These are phyloP conservation scores for Cladosporium sp. DNA, from an alignment of 2,329 filamentous ascomycete species.

Conservation along the genomic window DNA sequence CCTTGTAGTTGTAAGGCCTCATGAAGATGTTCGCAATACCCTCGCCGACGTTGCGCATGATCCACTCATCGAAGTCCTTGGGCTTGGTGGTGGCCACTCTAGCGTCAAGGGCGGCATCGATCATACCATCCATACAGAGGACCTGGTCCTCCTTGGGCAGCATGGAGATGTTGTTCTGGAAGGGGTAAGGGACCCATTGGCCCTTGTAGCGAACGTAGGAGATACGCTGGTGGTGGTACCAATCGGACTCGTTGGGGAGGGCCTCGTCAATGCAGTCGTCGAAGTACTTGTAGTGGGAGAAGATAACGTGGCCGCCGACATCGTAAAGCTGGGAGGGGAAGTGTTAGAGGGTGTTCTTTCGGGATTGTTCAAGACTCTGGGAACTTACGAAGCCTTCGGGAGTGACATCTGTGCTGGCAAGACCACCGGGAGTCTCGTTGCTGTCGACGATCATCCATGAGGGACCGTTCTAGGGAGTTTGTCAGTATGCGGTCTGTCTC, in stretches of 20 bases:
- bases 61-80: constrained; percentile 97
- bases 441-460: constrained; percentile 97
- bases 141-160: constrained; percentile 96
- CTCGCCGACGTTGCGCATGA: constrained; percentile 81
- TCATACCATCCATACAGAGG: constrained; percentile 87
- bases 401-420: constrained; percentile 91
- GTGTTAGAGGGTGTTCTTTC: constrained; percentile 8
- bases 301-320: constrained; percentile 96
- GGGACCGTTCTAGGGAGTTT: constrained; percentile 63
- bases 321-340: constrained; percentile 77
- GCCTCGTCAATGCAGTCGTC: constrained; percentile 98
- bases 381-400: constrained; percentile 91
- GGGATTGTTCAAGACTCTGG: constrained; percentile 4
- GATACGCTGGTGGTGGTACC: constrained; percentile 97
- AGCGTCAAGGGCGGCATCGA: constrained; percentile 84
- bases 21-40: constrained; percentile 96
- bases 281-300: constrained; percentile 99
- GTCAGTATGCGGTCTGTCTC: constrained; percentile 11
- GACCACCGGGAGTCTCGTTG: constrained; percentile 85
- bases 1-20: constrained; percentile 99
- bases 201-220: constrained; percentile 97
- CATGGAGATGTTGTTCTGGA: constrained; percentile 99
- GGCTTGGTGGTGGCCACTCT: constrained; percentile 88
- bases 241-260: constrained; percentile 87
- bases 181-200: constrained; percentile 96